Percentiles rank a stretch among this genome's conserved stretches.
Evolutionary conservation across 108 stramenopile species (phyloP).

Genomic region (Cyclotella sp.): DNA sequence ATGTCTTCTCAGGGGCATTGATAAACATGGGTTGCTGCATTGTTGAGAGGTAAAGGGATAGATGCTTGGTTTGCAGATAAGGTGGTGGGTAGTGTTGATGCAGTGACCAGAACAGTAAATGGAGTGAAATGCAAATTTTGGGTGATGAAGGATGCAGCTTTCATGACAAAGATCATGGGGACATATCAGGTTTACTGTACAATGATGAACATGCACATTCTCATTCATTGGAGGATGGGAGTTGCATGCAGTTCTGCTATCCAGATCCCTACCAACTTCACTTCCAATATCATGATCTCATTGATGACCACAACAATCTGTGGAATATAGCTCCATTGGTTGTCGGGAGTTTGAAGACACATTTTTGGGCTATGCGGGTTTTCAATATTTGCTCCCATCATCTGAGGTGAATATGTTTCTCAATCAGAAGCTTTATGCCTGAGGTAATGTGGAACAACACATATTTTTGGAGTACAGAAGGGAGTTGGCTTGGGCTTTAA

Average conservation of each 20-base stretch:
- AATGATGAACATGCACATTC: no score
- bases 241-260: not conserved
- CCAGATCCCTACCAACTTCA: not conserved
- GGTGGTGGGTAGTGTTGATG: no score
- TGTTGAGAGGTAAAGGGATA: no score
- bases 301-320: not conserved
- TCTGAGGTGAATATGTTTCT: not conserved
- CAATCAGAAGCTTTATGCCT: not conserved
- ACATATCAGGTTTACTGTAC: no score
- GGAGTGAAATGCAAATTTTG: no score
- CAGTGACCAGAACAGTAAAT: no score
- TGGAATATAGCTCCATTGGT: not conserved
- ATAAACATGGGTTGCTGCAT: no score
- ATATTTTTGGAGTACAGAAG: not conserved
- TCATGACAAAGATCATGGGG: no score
- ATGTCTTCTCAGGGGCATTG: no score
- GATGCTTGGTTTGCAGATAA: no score
- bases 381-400: not conserved
- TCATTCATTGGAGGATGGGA: no score
- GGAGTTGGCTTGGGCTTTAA: not conserved
- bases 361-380: not conserved
- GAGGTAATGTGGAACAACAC: not conserved
- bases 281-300: not conserved
- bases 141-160: no score
- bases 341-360: not conserved